phyloP scores from a whole-genome alignment of 371 early-diverging fungal species.

The Lichtheimia ornata region DNA sequence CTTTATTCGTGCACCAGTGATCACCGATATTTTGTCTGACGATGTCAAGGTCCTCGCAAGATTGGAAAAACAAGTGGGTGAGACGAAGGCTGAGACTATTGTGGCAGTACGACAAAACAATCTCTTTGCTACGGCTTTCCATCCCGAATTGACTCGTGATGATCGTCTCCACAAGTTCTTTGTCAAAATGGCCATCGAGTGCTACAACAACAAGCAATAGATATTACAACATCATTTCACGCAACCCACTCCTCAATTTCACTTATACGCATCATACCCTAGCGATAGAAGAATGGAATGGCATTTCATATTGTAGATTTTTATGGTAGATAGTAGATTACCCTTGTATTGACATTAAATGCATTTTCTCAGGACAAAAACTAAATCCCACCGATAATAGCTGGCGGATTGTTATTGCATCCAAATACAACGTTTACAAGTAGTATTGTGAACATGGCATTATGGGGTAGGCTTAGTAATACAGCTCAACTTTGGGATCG shows the following conservation, averaged over 20 bases:
- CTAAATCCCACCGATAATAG: too few relatives aligned
- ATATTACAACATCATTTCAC: neutral
- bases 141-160: conserved; percentile 92
- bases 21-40: conserved; percentile 66
- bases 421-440: too few relatives aligned
- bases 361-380: too few relatives aligned
- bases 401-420: too few relatives aligned
- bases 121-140: conserved; percentile 92
- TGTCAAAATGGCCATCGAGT: conserved; percentile 52
- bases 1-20: conserved; percentile 95
- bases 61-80: conserved; percentile 46
- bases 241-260: neutral
- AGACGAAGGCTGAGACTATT: conserved; percentile 60
- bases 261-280: neutral
- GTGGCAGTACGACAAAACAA: conserved; percentile 90
- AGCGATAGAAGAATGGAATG: too few relatives aligned
- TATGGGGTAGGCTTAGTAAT: too few relatives aligned
- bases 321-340: too few relatives aligned
- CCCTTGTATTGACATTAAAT: too few relatives aligned
- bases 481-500: too few relatives aligned
- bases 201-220: conserved; percentile 11
- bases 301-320: too few relatives aligned
- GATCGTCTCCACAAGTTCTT: conserved; percentile 87
- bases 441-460: too few relatives aligned
- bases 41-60: conserved; percentile 72